These are phyloP conservation scores for Fusarium duplospermum DNA, from an alignment of 2,329 filamentous ascomycete genomes.

Conservation along the genomic window DNA sequence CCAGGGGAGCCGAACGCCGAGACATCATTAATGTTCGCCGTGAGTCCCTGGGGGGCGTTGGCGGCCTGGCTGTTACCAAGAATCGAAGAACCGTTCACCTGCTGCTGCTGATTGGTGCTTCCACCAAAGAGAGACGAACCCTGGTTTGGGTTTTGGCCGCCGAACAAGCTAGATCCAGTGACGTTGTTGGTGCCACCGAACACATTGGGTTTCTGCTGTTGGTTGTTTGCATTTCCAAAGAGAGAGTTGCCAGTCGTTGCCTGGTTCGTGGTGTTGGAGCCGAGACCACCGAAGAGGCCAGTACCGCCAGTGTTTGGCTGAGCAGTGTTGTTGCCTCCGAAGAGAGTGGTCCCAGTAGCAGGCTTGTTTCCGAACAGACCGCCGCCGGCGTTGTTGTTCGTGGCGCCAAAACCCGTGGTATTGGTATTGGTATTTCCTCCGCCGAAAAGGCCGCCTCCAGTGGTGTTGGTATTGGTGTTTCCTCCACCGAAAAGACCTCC, in stretches of 20 bases:
- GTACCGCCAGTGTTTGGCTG: slow-evolving; percentile 53
- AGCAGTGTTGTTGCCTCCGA: slow-evolving; percentile 51
- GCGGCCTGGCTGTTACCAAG: slow-evolving; percentile 65
- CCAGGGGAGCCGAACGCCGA: slow-evolving; percentile 91
- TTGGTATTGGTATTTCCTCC: neutral
- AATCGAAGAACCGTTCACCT: slow-evolving; percentile 65
- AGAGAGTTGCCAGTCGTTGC: slow-evolving; percentile 58
- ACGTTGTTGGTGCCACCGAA: slow-evolving; percentile 63
- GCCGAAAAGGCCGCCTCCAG: neutral
- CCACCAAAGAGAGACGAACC: slow-evolving; percentile 59
- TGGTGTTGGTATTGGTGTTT: neutral
- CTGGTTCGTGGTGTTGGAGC: slow-evolving; percentile 51
- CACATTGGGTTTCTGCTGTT: slow-evolving; percentile 58
- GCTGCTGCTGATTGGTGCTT: slow-evolving; percentile 61
- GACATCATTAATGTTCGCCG: slow-evolving; percentile 83
- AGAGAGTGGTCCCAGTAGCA: slow-evolving; percentile 53
- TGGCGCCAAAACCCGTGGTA: slow-evolving; percentile 49
- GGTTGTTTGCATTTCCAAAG: slow-evolving; percentile 59
- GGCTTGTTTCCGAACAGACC: slow-evolving; percentile 56
- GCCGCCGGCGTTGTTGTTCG: slow-evolving; percentile 48
- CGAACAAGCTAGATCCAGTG: slow-evolving; percentile 66
- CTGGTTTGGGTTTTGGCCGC: slow-evolving; percentile 59
- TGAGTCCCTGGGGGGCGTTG: slow-evolving; percentile 73
- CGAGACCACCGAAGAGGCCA: slow-evolving; percentile 59
- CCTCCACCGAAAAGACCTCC: neutral